Conservation (phyloP, 495 filamentous ascomycete genomes). For the Penicillium ochrochloron region DNA sequence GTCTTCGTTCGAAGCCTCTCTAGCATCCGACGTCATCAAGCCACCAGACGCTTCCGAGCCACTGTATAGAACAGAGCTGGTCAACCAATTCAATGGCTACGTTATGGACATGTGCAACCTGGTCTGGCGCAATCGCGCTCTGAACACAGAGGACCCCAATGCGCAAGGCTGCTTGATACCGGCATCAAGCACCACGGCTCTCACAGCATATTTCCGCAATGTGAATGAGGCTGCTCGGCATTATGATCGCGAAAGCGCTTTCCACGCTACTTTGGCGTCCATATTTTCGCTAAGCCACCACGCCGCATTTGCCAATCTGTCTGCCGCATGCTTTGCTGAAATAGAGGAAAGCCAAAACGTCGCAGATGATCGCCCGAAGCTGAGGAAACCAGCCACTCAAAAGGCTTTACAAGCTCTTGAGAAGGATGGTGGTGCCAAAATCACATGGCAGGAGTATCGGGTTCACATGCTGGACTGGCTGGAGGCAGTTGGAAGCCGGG, state of each 20-base stretch:
- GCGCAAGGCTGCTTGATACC: conserved; percentile 74
- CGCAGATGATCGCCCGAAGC: conserved; percentile 52
- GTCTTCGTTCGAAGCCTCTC: conserved; percentile 70
- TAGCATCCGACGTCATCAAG: conserved; percentile 46
- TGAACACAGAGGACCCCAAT: conserved; percentile 69
- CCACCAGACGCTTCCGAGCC: conserved; percentile 37
- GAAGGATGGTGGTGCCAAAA: conserved; percentile 68
- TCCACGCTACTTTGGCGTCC: conserved; percentile 51
- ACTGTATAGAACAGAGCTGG: conserved; percentile 54
- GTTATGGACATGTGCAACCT: conserved; percentile 91
- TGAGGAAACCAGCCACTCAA: conserved; percentile 80
- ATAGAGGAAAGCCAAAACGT: conserved; percentile 65
- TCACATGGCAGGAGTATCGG: conserved; percentile 76
- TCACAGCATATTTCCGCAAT: conserved; percentile 54
- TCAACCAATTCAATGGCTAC: conserved; percentile 80
- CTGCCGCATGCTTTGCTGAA: conserved; percentile 65
- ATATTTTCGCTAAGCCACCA: conserved; percentile 75
- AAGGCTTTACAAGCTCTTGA: conserved; percentile 63
- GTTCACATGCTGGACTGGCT: conserved; percentile 74
- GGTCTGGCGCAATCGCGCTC: conserved; percentile 78
- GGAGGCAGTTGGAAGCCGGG: conserved; percentile 65
- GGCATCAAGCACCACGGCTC: conserved; percentile 43
- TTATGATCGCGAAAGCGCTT: conserved; percentile 46
- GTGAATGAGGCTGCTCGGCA: conserved; percentile 38
- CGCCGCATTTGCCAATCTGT: conserved; percentile 64